Percentiles rank a stretch among this genome's conserved stretches.
Conservation (phyloP, 345 rosid genomes). For the Citrus glauca region DNA sequence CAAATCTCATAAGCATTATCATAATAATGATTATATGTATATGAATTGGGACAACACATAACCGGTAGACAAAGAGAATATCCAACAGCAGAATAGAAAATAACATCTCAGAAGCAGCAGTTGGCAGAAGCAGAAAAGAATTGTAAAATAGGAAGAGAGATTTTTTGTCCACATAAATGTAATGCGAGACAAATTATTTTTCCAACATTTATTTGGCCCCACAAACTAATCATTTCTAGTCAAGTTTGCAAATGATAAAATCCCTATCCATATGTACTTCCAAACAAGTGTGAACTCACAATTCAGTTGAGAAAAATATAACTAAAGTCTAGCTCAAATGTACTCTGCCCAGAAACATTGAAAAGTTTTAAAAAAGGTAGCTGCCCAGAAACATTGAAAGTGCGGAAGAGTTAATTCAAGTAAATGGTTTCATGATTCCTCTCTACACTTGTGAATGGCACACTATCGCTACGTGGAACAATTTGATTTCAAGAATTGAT, state of each 20-base stretch:
- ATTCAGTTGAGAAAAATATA: neutral
- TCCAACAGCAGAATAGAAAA: neutral
- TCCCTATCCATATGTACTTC: neutral
- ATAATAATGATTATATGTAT: no score
- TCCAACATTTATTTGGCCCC: neutral
- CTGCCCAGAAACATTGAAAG: neutral
- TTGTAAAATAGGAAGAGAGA: neutral
- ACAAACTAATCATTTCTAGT: no score
- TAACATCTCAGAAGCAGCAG: neutral
- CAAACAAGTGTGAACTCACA: neutral
- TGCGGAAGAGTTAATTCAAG: neutral
- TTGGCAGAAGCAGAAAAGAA: neutral
- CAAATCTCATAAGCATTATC: neutral
- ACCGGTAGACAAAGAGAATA: neutral
- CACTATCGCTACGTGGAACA: neutral
- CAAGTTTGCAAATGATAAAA: neutral
- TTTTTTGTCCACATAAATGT: neutral
- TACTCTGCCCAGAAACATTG: neutral
- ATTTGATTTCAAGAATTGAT: neutral
- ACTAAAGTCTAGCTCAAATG: neutral
- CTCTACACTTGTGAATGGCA: neutral
- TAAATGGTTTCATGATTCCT: no score
- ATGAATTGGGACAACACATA: neutral
- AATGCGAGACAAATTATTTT: neutral
- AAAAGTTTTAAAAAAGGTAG: neutral